These are phyloP conservation scores for Septoria petroselini DNA, from an alignment of 2,329 filamentous ascomycete genomes.

Conservation along the genomic window DNA sequence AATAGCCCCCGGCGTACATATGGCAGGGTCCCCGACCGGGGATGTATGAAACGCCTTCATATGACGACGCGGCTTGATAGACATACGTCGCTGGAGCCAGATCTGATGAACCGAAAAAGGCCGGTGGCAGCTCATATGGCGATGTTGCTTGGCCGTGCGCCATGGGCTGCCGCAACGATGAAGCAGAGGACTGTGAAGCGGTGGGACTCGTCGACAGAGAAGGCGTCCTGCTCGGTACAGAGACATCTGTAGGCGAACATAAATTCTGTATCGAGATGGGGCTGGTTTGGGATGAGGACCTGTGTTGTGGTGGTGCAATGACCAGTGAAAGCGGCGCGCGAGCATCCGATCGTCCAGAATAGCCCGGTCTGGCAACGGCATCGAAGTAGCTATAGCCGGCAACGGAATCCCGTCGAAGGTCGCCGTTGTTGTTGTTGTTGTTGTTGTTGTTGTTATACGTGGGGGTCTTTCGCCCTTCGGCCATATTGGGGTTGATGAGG, in stretches of 20 bases:
- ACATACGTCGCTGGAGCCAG: conserved; percentile 18
- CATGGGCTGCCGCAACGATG: neutral
- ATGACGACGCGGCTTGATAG: conserved; percentile 16
- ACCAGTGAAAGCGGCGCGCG: neutral
- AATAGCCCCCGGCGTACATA: conserved; percentile 15
- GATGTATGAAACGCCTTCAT: conserved; percentile 11
- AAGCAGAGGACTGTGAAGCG: conserved; percentile 2
- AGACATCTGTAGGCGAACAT: conserved; percentile 4
- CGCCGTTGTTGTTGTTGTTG: too few species aligned
- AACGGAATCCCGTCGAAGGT: conserved; percentile 5
- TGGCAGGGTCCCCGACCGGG: conserved; percentile 6
- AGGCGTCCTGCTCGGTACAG: neutral
- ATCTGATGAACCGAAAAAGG: conserved; percentile 7
- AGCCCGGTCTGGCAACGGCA: neutral
- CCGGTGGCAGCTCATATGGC: conserved; percentile 4
- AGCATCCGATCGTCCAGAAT: neutral
- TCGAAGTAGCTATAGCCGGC: conserved; percentile 3
- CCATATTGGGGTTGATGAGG: conserved; percentile 12
- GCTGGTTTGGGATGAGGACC: neutral
- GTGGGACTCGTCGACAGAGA: conserved; percentile 7
- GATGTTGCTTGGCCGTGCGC: conserved; percentile 6
- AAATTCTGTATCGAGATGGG: conserved; percentile 11
- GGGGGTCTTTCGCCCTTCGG: neutral
- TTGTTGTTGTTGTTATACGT: too few species aligned
- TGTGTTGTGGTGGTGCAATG: neutral